Conservation (phyloP, 2,329 filamentous ascomycete genomes). For the Sporothrix pallida region DNA sequence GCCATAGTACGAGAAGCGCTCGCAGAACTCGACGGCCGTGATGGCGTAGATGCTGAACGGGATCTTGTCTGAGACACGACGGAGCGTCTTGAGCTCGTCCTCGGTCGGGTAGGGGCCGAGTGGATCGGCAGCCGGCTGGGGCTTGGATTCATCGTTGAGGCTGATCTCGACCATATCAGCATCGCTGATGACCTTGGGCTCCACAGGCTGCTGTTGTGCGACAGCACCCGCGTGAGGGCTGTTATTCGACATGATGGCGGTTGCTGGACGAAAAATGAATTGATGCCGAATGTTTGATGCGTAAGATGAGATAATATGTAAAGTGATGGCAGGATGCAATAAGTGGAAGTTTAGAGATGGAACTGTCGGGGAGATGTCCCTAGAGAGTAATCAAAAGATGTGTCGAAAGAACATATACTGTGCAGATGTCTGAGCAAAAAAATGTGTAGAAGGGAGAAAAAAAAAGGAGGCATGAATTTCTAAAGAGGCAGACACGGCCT, state of each 20-base stretch:
- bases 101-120: not conserved
- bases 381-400: too few species aligned
- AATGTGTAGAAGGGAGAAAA: not conserved
- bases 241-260: not conserved
- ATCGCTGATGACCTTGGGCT: not conserved
- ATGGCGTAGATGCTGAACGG: conserved; percentile 66
- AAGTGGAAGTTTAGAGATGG: not conserved
- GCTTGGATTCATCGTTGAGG: too few species aligned
- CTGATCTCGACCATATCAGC: not conserved
- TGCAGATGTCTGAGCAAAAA: not conserved
- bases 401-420: not conserved
- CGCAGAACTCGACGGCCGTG: conserved; percentile 71
- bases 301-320: not conserved
- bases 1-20: conserved; percentile 76
- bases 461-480: not conserved
- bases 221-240: too few species aligned
- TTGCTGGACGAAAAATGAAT: not conserved
- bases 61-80: conserved; percentile 62
- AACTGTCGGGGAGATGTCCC: too few species aligned
- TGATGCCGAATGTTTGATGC: too few species aligned
- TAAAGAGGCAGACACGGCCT: too few species aligned
- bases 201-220: not conserved
- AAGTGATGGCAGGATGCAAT: not conserved
- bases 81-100: conserved; percentile 50
- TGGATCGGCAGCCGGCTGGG: not conserved